Evolutionary conservation across 2,329 filamentous ascomycete genomes (phyloP).

Genomic region (Aspergillus oerlinghausenensis): DNA sequence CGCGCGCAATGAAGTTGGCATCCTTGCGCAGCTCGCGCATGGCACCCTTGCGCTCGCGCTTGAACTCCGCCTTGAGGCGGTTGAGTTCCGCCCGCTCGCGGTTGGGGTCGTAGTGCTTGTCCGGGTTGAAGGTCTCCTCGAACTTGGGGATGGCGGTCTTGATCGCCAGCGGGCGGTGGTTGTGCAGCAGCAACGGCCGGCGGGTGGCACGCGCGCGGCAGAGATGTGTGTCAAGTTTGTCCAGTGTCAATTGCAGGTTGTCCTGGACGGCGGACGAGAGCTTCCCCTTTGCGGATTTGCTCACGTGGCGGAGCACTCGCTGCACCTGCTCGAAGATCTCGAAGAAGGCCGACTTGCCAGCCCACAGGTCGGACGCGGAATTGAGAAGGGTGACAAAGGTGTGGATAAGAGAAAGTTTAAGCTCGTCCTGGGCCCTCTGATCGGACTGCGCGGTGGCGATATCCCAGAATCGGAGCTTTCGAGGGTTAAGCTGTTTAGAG

Average conservation of each 20-base stretch:
- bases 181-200: slow-evolving; percentile 78
- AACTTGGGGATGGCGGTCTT: slow-evolving; percentile 88
- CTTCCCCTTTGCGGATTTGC: slow-evolving; percentile 49
- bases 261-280: slow-evolving; percentile 40
- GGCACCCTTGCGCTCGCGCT: slow-evolving; percentile 91
- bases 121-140: slow-evolving; percentile 89
- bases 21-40: slow-evolving; percentile 94
- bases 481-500: slow-evolving; percentile 32
- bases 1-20: slow-evolving; percentile 84
- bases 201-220: slow-evolving; percentile 61
- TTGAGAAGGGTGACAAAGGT: slow-evolving; percentile 63
- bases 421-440: slow-evolving; percentile 29
- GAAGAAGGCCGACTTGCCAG: slow-evolving; percentile 65
- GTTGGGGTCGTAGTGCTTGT: slow-evolving; percentile 96
- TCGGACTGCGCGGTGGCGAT: slow-evolving; percentile 32
- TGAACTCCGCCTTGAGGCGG: slow-evolving; percentile 85
- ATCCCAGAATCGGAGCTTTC: slow-evolving; percentile 58
- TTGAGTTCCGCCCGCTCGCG: slow-evolving; percentile 78
- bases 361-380: slow-evolving; percentile 68
- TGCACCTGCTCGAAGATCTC: slow-evolving; percentile 71
- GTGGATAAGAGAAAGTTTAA: slow-evolving; percentile 58
- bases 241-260: slow-evolving; percentile 26
- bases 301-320: slow-evolving; percentile 58
- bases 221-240: slow-evolving; percentile 42
- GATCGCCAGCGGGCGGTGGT: slow-evolving; percentile 84